A percentile compares a stretch with the other conserved stretches of the same genome.
Conservation (phyloP, 2,329 filamentous ascomycete genomes). For the Neonectria faginata region DNA sequence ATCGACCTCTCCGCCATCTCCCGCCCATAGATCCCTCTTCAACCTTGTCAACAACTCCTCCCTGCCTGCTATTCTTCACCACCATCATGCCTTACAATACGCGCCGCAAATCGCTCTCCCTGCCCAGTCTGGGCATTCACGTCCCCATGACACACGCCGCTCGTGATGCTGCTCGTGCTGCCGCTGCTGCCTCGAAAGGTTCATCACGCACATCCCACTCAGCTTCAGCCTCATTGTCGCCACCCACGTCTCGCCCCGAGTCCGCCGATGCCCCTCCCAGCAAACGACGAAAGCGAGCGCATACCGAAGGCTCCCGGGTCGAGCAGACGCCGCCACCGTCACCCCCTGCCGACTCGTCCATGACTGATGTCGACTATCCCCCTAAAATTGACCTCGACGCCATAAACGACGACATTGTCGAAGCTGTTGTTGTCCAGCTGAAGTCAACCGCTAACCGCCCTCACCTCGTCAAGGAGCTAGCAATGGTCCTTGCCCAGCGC, state of each 20-base stretch:
- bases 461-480: constrained; percentile 94
- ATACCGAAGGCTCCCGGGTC: constrained; percentile 82
- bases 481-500: constrained; percentile 78
- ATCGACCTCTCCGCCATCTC: constrained; percentile 29
- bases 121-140: constrained; percentile 93
- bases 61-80: constrained; percentile 16
- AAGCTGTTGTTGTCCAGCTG: constrained; percentile 87
- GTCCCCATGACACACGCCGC: constrained; percentile 76
- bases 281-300: constrained; percentile 84
- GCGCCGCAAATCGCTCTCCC: constrained; percentile 92
- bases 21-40: constrained; percentile 30
- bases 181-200: constrained; percentile 60
- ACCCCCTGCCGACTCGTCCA: constrained; percentile 47
- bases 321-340: constrained; percentile 76
- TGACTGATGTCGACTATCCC: constrained; percentile 41
- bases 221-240: constrained; percentile 47
- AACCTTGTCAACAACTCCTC: constrained; percentile 16
- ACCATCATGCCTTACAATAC: constrained; percentile 90
- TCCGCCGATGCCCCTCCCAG: constrained; percentile 55
- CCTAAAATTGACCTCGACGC: constrained; percentile 73
- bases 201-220: constrained; percentile 47
- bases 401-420: constrained; percentile 95
- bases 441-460: constrained; percentile 92
- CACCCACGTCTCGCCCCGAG: constrained; percentile 48
- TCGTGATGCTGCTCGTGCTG: constrained; percentile 65